A percentile compares a stretch with the other conserved stretches of the same genome.
phyloP scores from a whole-genome alignment of 108 stramenopile genomes.

The Epipyxis sp. region DNA sequence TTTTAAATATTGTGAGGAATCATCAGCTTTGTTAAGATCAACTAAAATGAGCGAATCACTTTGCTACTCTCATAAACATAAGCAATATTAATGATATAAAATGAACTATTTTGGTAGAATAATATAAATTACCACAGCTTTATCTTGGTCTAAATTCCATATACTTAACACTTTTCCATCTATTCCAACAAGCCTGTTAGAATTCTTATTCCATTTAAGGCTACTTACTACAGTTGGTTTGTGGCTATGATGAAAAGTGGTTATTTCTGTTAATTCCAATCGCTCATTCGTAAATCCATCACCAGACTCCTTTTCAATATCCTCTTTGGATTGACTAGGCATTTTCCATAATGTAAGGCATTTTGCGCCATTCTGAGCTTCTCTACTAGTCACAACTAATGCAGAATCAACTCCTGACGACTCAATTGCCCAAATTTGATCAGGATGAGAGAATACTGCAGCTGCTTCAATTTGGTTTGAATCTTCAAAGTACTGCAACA shows the following conservation, averaged over 20 bases:
- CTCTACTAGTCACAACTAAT: conserved; percentile 41
- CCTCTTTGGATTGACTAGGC: conserved; percentile 9
- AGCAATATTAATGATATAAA: no score
- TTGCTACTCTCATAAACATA: no score
- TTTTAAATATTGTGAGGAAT: no score
- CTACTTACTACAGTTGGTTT: conserved; percentile 18
- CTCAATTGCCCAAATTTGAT: conserved; percentile 49
- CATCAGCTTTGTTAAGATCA: no score
- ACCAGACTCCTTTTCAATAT: not conserved
- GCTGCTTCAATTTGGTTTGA: conserved; percentile 44
- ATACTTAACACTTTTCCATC: conserved; percentile 12
- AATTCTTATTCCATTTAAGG: not conserved
- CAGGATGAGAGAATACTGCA: conserved; percentile 47
- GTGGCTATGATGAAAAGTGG: conserved; percentile 27
- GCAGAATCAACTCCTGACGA: conserved; percentile 43
- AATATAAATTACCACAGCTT: not conserved
- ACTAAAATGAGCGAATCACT: no score
- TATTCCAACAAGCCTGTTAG: not conserved
- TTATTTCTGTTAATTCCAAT: conserved; percentile 34
- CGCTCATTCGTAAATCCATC: conserved; percentile 19
- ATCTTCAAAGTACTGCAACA: conserved; percentile 51
- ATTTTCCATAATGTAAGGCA: conserved; percentile 25
- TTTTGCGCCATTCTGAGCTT: conserved; percentile 18
- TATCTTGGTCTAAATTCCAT: not conserved
- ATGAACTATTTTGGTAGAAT: no score